Evolutionary conservation across 345 rosid species (phyloP).

Genomic region (Noccaea bulbosa): DNA sequence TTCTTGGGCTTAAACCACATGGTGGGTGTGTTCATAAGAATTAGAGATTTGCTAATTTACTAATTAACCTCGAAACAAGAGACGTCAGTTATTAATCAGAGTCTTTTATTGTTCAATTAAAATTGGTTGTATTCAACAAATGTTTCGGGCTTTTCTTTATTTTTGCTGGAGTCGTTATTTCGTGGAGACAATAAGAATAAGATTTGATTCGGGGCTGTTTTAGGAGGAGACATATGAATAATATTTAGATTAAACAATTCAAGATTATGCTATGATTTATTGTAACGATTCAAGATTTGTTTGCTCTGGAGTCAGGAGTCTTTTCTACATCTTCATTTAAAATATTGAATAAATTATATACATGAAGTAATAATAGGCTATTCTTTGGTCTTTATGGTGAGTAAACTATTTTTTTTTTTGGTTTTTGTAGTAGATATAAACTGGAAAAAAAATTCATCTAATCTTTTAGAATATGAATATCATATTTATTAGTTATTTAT

Average conservation of each 20-base stretch:
- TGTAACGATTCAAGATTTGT: neutral
- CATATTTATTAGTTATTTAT: too few species aligned
- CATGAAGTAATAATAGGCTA: too few species aligned
- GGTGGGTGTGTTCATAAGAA: conserved; percentile 38
- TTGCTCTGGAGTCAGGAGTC: conserved; percentile 7
- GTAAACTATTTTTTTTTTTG: too few species aligned
- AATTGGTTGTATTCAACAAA: conserved; percentile 36
- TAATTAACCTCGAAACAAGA: conserved; percentile 40
- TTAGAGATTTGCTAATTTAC: conserved; percentile 14
- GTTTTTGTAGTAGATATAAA: too few species aligned
- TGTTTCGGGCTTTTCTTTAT: conserved; percentile 21
- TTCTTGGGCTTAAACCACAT: conserved; percentile 38
- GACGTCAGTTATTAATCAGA: conserved; percentile 35
- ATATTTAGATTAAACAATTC: neutral
- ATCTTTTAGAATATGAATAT: too few species aligned
- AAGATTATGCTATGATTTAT: conserved; percentile 4
- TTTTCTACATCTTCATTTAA: too few species aligned
- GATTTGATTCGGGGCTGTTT: conserved; percentile 23
- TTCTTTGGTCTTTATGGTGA: too few species aligned
- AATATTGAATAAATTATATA: too few species aligned
- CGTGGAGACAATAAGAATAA: conserved; percentile 26
- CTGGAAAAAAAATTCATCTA: too few species aligned
- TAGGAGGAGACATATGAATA: conserved; percentile 15
- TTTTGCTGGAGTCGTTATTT: neutral
- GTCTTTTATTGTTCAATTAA: conserved; percentile 26